A percentile compares a stretch with the other conserved stretches of the same genome.
phyloP scores from a whole-genome alignment of 2,329 filamentous ascomycete genomes.

The Fusarium nygamai region DNA sequence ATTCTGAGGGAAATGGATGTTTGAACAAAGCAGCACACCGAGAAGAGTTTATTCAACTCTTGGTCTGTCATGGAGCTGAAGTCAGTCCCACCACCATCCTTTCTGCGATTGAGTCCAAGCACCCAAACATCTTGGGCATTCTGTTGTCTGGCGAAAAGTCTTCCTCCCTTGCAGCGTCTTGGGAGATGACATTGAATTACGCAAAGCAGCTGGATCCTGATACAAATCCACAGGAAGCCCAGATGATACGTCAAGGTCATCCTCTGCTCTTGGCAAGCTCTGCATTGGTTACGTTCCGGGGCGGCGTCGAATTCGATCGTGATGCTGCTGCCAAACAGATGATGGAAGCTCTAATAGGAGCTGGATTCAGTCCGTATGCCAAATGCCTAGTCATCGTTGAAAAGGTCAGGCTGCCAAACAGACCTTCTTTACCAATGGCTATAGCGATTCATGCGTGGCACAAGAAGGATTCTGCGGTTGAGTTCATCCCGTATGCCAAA shows the following conservation, averaged over 20 bases:
- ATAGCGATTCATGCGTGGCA: background rate
- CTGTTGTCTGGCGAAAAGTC: slow-evolving; percentile 12
- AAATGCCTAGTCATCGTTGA: background rate
- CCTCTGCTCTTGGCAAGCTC: background rate
- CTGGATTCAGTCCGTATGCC: slow-evolving; percentile 15
- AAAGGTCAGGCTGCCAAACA: background rate
- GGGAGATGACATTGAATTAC: background rate
- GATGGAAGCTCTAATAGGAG: slow-evolving; percentile 8
- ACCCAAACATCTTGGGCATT: background rate
- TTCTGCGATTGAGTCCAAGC: background rate
- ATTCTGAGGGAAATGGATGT: background rate
- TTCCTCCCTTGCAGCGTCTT: background rate
- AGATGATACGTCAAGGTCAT: background rate
- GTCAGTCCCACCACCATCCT: slow-evolving; percentile 2
- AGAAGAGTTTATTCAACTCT: slow-evolving; percentile 5
- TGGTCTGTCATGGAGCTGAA: slow-evolving; percentile 19
- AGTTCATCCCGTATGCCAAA: background rate
- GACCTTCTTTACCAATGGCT: background rate
- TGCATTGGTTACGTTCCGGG: background rate
- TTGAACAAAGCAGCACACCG: slow-evolving; percentile 5
- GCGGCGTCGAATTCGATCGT: too few relatives aligned
- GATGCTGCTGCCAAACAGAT: background rate
- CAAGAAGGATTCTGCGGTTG: background rate
- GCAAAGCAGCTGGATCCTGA: background rate
- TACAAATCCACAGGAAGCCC: background rate